These are phyloP conservation scores for Starmerella floris DNA, from an alignment of 805 yeast species.

Conservation along the genomic window DNA sequence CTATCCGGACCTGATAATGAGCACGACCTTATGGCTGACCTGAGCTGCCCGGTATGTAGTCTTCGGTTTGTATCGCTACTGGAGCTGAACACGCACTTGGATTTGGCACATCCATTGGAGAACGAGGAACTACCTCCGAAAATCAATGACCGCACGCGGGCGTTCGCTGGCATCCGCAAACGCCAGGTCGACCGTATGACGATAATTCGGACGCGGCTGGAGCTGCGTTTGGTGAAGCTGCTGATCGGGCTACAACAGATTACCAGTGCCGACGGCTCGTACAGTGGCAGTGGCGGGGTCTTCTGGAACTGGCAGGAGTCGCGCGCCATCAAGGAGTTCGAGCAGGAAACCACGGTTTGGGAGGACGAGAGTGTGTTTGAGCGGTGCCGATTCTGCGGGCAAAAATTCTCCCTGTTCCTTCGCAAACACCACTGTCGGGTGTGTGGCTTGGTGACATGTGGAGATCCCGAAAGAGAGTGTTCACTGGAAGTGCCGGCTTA, in stretches of 20 bases:
- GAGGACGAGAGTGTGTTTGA: constrained; percentile 36
- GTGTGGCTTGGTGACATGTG: constrained; percentile 78
- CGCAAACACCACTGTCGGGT: constrained; percentile 86
- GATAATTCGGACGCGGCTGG: constrained; percentile 44
- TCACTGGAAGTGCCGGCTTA: constrained; percentile 55
- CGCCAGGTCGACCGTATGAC: constrained; percentile 36
- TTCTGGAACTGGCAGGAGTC: constrained; percentile 23
- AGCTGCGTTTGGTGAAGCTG: constrained; percentile 38
- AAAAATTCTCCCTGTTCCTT: constrained; percentile 40
- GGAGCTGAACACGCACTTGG: constrained; percentile 58
- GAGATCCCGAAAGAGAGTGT: constrained; percentile 46
- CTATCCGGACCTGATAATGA: no score
- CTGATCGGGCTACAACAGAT: constrained; percentile 20
- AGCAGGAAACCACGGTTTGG: constrained; percentile 50
- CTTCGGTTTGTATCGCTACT: constrained; percentile 22
- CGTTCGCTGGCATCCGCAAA: constrained; percentile 34
- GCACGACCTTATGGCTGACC: no score
- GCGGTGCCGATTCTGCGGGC: constrained; percentile 52
- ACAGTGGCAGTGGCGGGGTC: constrained; percentile 16
- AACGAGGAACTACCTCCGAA: not conserved
- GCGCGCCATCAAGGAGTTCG: constrained; percentile 30
- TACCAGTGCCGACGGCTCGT: constrained; percentile 1
- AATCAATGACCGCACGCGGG: constrained; percentile 33
- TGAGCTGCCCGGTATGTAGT: constrained; percentile 48
- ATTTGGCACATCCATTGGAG: constrained; percentile 41